phyloP scores from a whole-genome alignment of 768 basidiomycete species.

The Tylopilus subfusipes region DNA sequence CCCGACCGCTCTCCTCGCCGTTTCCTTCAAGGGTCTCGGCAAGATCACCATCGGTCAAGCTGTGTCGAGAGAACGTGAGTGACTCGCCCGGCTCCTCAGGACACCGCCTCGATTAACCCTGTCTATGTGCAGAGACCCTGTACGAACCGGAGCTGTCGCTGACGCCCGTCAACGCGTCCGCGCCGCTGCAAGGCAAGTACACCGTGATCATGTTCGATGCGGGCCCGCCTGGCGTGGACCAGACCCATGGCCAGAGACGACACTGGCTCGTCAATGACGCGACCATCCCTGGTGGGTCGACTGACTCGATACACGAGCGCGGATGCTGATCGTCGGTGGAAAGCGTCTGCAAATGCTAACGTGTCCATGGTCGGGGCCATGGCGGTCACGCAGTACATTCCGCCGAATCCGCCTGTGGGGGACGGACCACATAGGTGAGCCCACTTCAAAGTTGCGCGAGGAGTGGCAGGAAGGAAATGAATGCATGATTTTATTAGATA shows the following conservation, averaged over 20 bases:
- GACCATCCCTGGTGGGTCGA: slow-evolving; percentile 41
- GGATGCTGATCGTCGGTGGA: neutral
- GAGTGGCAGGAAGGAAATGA: neutral
- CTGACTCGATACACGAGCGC: neutral
- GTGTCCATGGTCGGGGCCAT: slow-evolving; percentile 44
- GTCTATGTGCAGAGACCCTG: slow-evolving; percentile 45
- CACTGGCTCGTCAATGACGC: slow-evolving; percentile 82
- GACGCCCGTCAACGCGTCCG: slow-evolving; percentile 46
- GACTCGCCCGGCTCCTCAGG: neutral
- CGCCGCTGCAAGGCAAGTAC: slow-evolving; percentile 46
- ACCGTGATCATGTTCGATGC: slow-evolving; percentile 79
- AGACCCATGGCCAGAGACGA: slow-evolving; percentile 57
- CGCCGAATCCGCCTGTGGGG: slow-evolving; percentile 65
- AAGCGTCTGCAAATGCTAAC: slow-evolving; percentile 26
- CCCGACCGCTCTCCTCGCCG: slow-evolving; percentile 54
- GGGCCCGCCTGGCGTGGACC: slow-evolving; percentile 58
- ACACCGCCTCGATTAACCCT: neutral
- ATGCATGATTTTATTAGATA: slow-evolving; percentile 44
- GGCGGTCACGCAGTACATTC: slow-evolving; percentile 62
- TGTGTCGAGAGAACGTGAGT: slow-evolving; percentile 56
- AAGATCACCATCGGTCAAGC: slow-evolving; percentile 54
- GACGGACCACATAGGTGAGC: slow-evolving; percentile 70
- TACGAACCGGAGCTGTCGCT: slow-evolving; percentile 53
- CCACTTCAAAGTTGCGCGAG: neutral
- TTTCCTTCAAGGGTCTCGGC: slow-evolving; percentile 49